Evolutionary conservation across 306 rosid species (phyloP).

Genomic region (Cucurbita moschata): DNA sequence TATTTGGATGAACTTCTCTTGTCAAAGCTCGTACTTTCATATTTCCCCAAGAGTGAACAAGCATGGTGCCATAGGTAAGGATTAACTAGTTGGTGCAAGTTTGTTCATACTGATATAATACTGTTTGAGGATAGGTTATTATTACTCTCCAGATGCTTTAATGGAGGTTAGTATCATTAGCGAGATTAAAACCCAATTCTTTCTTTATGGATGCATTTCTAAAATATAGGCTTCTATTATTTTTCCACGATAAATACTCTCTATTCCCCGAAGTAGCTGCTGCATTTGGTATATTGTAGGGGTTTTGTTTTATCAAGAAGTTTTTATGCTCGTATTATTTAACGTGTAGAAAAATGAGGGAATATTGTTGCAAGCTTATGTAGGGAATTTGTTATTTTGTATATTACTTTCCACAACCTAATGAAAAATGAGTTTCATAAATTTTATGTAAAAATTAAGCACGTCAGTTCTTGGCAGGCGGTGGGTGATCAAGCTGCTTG

Average conservation of each 20-base stretch:
- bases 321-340: constrained; percentile 2
- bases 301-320: neutral
- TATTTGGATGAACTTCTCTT: constrained; percentile 52
- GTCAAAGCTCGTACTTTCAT: constrained; percentile 66
- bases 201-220: neutral
- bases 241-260: neutral
- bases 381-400: neutral
- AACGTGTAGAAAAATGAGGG: neutral
- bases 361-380: neutral
- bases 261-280: neutral
- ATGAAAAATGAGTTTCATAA: neutral
- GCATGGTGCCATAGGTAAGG: constrained; percentile 79
- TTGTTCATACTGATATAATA: neutral
- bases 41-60: constrained; percentile 71
- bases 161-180: neutral
- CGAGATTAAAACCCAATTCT: neutral
- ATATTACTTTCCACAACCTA: neutral
- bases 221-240: neutral
- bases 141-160: neutral
- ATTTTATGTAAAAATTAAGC: constrained; percentile 11
- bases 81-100: constrained; percentile 9
- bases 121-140: neutral
- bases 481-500: constrained; percentile 78
- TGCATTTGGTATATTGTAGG: neutral
- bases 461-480: constrained; percentile 40